These are phyloP conservation scores for Penicillium alfredii DNA, from an alignment of 495 filamentous ascomycete species.

Conservation along the genomic window DNA sequence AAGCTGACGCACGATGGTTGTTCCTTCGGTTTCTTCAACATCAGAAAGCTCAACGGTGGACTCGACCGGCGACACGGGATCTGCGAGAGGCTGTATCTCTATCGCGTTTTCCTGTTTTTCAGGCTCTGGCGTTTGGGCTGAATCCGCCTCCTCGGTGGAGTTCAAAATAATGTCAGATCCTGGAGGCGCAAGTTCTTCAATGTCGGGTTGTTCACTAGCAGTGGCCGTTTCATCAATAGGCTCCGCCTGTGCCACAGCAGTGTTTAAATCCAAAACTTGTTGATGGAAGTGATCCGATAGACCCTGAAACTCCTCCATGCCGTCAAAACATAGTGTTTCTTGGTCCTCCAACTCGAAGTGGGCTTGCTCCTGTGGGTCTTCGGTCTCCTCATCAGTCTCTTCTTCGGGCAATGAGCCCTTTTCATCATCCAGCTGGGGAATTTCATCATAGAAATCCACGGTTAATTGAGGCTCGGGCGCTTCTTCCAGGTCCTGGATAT, in stretches of 20 bases:
- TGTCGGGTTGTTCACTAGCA: not conserved
- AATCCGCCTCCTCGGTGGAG: not conserved
- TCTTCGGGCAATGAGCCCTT: not conserved
- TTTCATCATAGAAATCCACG: constrained; percentile 3
- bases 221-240: constrained; percentile 1
- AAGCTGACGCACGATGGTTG: too few species aligned
- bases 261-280: not conserved
- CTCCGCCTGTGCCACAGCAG: too few species aligned
- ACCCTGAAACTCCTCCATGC: not conserved
- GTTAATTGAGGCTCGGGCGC: constrained; percentile 3
- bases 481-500: constrained; percentile 1
- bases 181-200: too few species aligned
- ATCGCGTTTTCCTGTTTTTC: not conserved
- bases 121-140: not conserved
- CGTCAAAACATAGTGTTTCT: constrained; percentile 1
- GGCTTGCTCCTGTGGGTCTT: not conserved
- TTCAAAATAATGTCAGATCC: too few species aligned
- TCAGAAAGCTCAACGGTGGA: constrained; percentile 5
- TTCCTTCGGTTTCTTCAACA: too few species aligned
- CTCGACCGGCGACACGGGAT: constrained; percentile 1
- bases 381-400: constrained; percentile 2
- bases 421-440: constrained; percentile 4
- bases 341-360: constrained; percentile 16
- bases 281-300: too few species aligned
- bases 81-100: too few species aligned